Evolutionary conservation across 164 flowering plant genomes (phyloP).

Genomic region (Aristolochia californica): DNA sequence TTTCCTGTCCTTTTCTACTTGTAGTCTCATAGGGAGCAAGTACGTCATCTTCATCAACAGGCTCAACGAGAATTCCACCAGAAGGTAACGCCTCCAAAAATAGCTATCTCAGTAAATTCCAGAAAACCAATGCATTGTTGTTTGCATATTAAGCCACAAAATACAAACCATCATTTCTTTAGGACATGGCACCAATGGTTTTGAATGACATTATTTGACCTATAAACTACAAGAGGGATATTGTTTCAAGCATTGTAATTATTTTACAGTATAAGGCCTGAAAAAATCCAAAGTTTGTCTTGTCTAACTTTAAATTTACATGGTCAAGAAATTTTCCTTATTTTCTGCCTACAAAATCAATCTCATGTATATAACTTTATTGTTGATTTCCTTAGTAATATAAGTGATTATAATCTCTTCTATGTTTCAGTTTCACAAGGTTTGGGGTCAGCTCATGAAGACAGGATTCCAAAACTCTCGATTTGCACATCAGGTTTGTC

Average conservation of each 20-base stretch:
- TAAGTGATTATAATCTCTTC: too few species aligned
- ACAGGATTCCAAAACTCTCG: constrained; percentile 98
- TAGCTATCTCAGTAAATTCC: too few species aligned
- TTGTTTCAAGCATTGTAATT: too few species aligned
- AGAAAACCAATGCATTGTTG: background rate
- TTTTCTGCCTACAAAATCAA: too few species aligned
- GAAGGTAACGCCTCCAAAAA: constrained; percentile 31
- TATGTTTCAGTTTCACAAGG: constrained; percentile 65
- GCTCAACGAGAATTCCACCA: constrained; percentile 60
- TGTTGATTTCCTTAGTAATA: too few species aligned
- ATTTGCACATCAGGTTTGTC: constrained; percentile 88
- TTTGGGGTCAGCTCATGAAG: constrained; percentile 99
- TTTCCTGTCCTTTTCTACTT: background rate
- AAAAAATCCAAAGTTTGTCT: too few species aligned
- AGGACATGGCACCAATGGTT: background rate
- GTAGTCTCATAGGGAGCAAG: constrained; percentile 54
- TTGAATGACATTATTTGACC: too few species aligned
- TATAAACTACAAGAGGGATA: too few species aligned
- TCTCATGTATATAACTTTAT: too few species aligned
- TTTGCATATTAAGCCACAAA: background rate
- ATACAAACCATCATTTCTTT: background rate
- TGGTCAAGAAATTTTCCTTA: too few species aligned
- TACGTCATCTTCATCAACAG: constrained; percentile 56
- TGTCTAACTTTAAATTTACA: too few species aligned
- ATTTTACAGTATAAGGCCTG: too few species aligned